phyloP scores from a whole-genome alignment of 2,329 filamentous ascomycete species.

The Sphaerulina vaccinii region DNA sequence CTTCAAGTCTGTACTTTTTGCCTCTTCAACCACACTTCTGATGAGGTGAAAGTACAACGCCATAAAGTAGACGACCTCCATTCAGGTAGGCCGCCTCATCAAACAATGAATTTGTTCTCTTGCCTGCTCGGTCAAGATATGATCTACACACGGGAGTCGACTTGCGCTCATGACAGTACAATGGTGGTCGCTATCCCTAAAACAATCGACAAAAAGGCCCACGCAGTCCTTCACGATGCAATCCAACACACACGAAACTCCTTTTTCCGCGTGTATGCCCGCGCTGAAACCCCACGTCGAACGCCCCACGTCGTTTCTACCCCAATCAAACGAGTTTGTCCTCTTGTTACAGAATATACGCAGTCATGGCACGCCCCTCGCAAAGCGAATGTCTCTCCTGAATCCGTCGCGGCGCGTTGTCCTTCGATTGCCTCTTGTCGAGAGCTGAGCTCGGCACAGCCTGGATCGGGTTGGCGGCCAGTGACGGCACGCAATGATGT shows the following conservation, averaged over 20 bases:
- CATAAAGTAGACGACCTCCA: neutral
- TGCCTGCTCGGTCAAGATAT: constrained; percentile 14
- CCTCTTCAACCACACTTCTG: too few relatives aligned
- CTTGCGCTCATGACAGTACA: constrained; percentile 4
- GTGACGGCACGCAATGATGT: neutral
- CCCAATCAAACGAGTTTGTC: neutral
- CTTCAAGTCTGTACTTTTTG: too few relatives aligned
- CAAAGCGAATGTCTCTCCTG: neutral
- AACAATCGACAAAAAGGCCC: neutral
- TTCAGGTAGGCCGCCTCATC: neutral
- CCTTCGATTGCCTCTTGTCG: neutral
- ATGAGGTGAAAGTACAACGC: neutral
- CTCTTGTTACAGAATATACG: neutral
- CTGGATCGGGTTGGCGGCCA: neutral
- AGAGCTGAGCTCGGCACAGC: neutral
- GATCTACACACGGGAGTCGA: constrained; percentile 4
- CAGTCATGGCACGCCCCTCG: neutral
- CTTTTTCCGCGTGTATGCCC: neutral
- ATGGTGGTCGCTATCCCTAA: neutral
- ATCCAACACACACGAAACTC: neutral
- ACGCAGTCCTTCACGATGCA: neutral
- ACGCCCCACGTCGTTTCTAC: neutral
- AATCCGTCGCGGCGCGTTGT: neutral
- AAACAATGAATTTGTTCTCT: constrained; percentile 13
- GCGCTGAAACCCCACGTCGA: neutral